A percentile compares a stretch with the other conserved stretches of the same genome.
These are phyloP conservation scores for Populus alba DNA, from an alignment of 345 rosid genomes.

Conservation along the genomic window DNA sequence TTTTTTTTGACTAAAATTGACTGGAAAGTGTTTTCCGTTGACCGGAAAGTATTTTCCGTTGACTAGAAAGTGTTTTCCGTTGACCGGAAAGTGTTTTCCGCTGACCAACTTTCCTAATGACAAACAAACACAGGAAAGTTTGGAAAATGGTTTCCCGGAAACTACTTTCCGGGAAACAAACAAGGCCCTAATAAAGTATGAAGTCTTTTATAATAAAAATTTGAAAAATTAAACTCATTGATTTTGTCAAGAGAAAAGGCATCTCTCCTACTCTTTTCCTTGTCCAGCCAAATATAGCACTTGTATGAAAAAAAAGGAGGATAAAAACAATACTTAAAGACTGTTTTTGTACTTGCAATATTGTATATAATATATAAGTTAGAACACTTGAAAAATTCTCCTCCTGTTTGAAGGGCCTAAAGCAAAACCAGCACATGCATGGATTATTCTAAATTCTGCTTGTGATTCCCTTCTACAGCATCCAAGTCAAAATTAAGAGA, in stretches of 20 bases:
- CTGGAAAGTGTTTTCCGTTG: no score
- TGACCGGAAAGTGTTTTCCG: no score
- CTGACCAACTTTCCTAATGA: no score
- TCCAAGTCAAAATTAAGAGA: background rate
- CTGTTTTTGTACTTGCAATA: background rate
- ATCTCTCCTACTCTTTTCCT: background rate
- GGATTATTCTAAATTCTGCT: background rate
- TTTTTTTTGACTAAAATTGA: no score
- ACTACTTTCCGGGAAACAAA: no score
- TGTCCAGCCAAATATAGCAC: background rate
- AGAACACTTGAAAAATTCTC: background rate
- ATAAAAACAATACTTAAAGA: background rate
- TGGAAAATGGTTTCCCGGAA: no score
- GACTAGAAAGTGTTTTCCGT: no score
- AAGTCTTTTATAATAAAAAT: no score
- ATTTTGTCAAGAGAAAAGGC: background rate
- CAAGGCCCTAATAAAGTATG: background rate
- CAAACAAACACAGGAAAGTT: no score
- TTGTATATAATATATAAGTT: background rate
- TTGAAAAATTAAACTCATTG: no score
- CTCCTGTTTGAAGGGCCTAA: background rate
- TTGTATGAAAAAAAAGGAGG: background rate
- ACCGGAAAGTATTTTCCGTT: no score
- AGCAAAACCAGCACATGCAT: background rate
- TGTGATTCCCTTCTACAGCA: constrained; percentile 3